Percentiles rank a stretch among this genome's conserved stretches.
Conservation (phyloP, 2,329 filamentous ascomycete species). For the Aspergillus pseudoglaucus region DNA sequence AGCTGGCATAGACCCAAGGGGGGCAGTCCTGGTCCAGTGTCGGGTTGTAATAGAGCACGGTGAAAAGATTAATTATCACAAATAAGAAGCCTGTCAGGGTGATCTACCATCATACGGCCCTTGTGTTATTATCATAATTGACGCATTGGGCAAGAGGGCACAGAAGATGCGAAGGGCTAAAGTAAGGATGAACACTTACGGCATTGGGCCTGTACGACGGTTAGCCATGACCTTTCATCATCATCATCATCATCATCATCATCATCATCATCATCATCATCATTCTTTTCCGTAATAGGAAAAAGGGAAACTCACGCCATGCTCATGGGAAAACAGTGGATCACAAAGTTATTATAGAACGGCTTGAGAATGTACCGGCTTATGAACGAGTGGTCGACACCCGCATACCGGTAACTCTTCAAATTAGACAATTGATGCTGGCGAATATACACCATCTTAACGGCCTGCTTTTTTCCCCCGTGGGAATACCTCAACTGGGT, state of each 20-base stretch:
- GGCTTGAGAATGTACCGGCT: constrained; percentile 95
- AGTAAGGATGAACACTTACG: constrained; percentile 26
- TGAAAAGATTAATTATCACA: constrained; percentile 81
- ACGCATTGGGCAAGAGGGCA: no score
- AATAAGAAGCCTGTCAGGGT: constrained; percentile 88
- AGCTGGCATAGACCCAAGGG: constrained; percentile 88
- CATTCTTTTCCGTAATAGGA: neutral
- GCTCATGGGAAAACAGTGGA: constrained; percentile 87
- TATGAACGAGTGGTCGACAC: constrained; percentile 80
- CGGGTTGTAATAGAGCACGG: constrained; percentile 94
- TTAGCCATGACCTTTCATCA: neutral
- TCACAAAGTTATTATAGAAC: constrained; percentile 92
- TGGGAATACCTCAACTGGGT: no score
- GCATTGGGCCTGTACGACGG: constrained; percentile 40
- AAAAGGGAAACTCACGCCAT: constrained; percentile 63
- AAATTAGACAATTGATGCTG: constrained; percentile 83
- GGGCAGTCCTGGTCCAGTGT: constrained; percentile 89
- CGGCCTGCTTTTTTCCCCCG: no score
- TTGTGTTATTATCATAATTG: constrained; percentile 8
- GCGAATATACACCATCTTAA: constrained; percentile 85
- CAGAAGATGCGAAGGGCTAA: no score
- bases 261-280: neutral
- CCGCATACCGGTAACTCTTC: constrained; percentile 91
- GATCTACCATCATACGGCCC: constrained; percentile 47
- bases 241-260: neutral